Conservation (phyloP, 164 flowering plant species). For the Amborella trichopoda region DNA sequence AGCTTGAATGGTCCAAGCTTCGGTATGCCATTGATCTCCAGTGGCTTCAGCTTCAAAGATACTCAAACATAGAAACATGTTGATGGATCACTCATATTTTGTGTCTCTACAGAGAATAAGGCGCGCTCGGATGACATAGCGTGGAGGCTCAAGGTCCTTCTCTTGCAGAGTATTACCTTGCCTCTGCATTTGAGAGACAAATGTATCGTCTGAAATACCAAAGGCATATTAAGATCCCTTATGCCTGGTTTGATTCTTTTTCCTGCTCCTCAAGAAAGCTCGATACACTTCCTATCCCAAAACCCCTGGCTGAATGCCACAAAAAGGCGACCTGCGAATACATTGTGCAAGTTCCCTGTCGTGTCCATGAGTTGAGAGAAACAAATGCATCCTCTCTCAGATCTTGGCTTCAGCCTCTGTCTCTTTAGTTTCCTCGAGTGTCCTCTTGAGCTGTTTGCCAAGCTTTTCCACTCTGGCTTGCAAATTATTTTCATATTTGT, state of each 20-base stretch:
- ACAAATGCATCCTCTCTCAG: conserved; percentile 73
- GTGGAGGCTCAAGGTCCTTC: too few species aligned
- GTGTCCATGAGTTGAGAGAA: conserved; percentile 57
- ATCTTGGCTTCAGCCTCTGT: conserved; percentile 75
- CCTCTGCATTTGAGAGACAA: too few species aligned
- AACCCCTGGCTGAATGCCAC: conserved; percentile 65
- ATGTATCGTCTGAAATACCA: too few species aligned
- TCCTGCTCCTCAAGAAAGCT: conserved; percentile 31
- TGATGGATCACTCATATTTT: too few species aligned
- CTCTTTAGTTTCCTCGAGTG: conserved; percentile 77
- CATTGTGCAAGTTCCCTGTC: conserved; percentile 65
- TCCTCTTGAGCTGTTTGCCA: conserved; percentile 51
- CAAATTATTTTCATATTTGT: conserved; percentile 81
- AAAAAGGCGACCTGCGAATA: conserved; percentile 54
- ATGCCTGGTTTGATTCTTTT: conserved; percentile 38
- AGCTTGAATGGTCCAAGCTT: too few species aligned
- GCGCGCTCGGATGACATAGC: too few species aligned
- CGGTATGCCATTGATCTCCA: too few species aligned
- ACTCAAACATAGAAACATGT: too few species aligned
- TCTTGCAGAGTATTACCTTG: too few species aligned
- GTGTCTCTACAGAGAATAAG: too few species aligned
- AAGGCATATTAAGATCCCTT: conserved; percentile 47
- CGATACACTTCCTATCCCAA: conserved; percentile 75
- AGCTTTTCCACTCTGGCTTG: conserved; percentile 82
- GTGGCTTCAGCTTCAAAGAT: too few species aligned